These are phyloP conservation scores for Dothistroma septosporum DNA, from an alignment of 2,329 filamentous ascomycete species.

Conservation along the genomic window DNA sequence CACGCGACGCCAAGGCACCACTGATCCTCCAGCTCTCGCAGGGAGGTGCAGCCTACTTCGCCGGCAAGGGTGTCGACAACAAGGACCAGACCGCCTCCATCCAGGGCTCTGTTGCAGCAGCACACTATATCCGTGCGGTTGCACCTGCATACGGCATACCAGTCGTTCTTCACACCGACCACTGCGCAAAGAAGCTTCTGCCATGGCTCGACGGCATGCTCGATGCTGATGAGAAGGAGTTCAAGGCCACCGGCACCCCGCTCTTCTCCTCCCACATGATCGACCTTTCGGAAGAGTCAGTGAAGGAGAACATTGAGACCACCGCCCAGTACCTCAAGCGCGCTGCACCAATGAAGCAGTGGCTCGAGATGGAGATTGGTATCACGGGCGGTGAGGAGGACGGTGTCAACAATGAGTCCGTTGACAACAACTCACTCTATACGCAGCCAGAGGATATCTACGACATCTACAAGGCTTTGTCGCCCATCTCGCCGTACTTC, in stretches of 20 bases:
- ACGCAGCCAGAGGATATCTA: slow-evolving; percentile 96
- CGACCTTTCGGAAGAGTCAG: slow-evolving; percentile 86
- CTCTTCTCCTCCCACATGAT: slow-evolving; percentile 99
- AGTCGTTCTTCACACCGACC: slow-evolving; percentile 93
- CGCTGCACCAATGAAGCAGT: slow-evolving; percentile 94
- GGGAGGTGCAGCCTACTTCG: slow-evolving; percentile 70
- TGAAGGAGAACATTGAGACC: slow-evolving; percentile 86
- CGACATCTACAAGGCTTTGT: slow-evolving; percentile 81
- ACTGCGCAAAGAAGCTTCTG: slow-evolving; percentile 99
- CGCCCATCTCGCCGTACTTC: slow-evolving; percentile 89
- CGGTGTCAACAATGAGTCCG: slow-evolving; percentile 96
- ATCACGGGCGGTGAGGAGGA: slow-evolving; percentile 98
- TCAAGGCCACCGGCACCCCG: slow-evolving; percentile 87
- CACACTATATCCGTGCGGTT: slow-evolving; percentile 87
- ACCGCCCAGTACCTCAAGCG: slow-evolving; percentile 92
- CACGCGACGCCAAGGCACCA: slow-evolving; percentile 83
- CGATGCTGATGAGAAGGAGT: slow-evolving; percentile 88
- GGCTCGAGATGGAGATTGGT: slow-evolving; percentile 97
- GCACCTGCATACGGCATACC: slow-evolving; percentile 85
- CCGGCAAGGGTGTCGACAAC: slow-evolving; percentile 69
- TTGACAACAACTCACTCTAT: slow-evolving; percentile 96
- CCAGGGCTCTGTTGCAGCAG: slow-evolving; percentile 78
- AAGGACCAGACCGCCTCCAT: slow-evolving; percentile 82
- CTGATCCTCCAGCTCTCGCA: slow-evolving; percentile 92
- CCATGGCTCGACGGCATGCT: slow-evolving; percentile 97